Base-by-base conservation (phyloP, 352 stramenopile genomes). In the Phytopythium ostracodes region DNA sequence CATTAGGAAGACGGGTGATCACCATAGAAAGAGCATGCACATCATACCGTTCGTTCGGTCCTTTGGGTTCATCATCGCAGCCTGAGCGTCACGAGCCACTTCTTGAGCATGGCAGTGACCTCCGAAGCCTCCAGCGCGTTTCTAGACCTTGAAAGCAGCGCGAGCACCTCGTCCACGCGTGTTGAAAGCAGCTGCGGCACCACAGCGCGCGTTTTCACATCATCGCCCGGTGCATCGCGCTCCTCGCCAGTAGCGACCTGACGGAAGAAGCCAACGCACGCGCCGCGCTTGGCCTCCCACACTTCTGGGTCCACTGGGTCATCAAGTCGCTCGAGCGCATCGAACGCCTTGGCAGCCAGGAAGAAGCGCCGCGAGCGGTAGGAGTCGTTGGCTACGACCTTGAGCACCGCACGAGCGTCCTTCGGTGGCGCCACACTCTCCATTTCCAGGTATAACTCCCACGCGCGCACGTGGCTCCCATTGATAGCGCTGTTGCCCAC, bases 231-330 rank as follows among this genome's bases (percentile, higher is more conserved):
- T 5, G 36, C 6, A 25, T 66, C 40, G 14, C 35, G 38, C 51
- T 75, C 61, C 2, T 79, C 53, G 17, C 77, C 77, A 2, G 53
- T 63, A 15, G 77, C 79, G 29, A 91, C 68, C 51, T 79, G 79
- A 6, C 74, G 71, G 60, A 88, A 89, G 64, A 79, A 89, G 3
- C 80, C 81, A 11, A 90, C 22, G 33, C 80, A 90, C 8, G 81
- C 82, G 4, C 81, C 82, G 25, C 79, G 80, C 61, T 93, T 93
- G 7, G 71, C 84, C 61, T 91, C 81, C 81, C 84, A 93, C 59
- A 87, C 81, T 66, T 91, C 79, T 1, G 80, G 79, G 20, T 91
- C 79, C 4, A 50, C 22, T 18, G 51, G n/a, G 9, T 80, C 68
- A 49, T 91, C 81, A n/a, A 91, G 49, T 11, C 77, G 73, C 51